Evolutionary conservation across 306 rosid species (phyloP).

Genomic region (Ochetophila trinervis): DNA sequence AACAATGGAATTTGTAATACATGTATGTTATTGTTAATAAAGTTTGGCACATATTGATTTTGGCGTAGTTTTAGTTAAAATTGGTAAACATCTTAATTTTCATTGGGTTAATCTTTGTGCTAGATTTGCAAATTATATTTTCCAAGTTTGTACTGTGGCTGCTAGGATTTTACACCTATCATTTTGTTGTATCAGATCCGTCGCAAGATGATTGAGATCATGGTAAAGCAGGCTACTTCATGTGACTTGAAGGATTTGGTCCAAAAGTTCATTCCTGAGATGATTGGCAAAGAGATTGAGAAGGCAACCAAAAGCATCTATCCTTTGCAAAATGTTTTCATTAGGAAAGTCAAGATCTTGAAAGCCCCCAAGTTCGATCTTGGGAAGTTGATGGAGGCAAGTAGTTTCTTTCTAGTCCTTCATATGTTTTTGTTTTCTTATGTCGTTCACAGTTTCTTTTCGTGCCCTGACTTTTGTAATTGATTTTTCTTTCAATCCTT

Average conservation of each 20-base stretch:
- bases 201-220: slow-evolving; percentile 88
- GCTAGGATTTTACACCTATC: neutral
- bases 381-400: slow-evolving; percentile 90
- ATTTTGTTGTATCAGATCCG: slow-evolving; percentile 54
- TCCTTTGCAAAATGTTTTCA: slow-evolving; percentile 81
- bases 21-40: too few relatives aligned
- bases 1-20: too few relatives aligned
- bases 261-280: slow-evolving; percentile 80
- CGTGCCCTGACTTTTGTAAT: neutral
- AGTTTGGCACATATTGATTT: too few relatives aligned
- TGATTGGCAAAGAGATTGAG: slow-evolving; percentile 90
- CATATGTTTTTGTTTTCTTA: neutral
- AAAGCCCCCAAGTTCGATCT: slow-evolving; percentile 97
- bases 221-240: slow-evolving; percentile 70
- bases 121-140: too few relatives aligned
- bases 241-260: slow-evolving; percentile 91
- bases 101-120: neutral
- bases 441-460: neutral
- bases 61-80: too few relatives aligned
- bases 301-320: slow-evolving; percentile 76
- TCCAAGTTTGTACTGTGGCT: too few relatives aligned
- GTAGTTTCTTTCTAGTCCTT: neutral
- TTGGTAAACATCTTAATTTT: too few relatives aligned
- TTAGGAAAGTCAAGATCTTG: slow-evolving; percentile 84
- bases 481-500: neutral